phyloP scores from a whole-genome alignment of 2,329 filamentous ascomycete genomes.

The Tolypocladium endophyticum region DNA sequence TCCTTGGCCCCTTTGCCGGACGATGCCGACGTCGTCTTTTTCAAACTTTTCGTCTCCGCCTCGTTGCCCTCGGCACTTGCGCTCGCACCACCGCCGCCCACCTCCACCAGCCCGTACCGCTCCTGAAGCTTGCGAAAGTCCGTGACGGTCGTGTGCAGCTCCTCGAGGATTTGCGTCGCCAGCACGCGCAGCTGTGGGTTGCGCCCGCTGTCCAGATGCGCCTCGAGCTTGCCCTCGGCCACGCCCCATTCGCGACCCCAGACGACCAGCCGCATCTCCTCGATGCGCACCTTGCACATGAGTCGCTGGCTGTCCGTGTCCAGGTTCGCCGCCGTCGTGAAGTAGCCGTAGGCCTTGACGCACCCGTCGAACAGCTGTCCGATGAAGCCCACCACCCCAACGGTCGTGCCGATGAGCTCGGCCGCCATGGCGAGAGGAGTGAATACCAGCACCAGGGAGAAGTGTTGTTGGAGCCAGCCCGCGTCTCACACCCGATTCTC shows the following conservation, averaged over 20 bases:
- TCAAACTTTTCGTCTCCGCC: slow-evolving; percentile 8
- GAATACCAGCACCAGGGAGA: neutral
- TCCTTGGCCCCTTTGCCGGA: slow-evolving; percentile 11
- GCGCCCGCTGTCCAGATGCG: slow-evolving; percentile 24
- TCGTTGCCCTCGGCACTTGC: slow-evolving; percentile 1
- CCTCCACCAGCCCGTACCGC: slow-evolving; percentile 29
- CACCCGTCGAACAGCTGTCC: slow-evolving; percentile 37
- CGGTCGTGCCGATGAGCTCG: slow-evolving; percentile 29
- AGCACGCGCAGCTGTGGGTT: slow-evolving; percentile 26
- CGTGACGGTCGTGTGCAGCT: slow-evolving; percentile 32
- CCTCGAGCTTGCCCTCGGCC: slow-evolving; percentile 31
- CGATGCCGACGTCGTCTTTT: slow-evolving; percentile 9
- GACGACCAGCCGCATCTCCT: slow-evolving; percentile 36
- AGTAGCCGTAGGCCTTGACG: slow-evolving; percentile 33
- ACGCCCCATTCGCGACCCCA: slow-evolving; percentile 39
- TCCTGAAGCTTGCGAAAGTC: slow-evolving; percentile 31
- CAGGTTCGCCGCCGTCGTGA: slow-evolving; percentile 29
- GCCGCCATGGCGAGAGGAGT: slow-evolving; percentile 15
- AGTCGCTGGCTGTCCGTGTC: slow-evolving; percentile 31
- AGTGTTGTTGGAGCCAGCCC: neutral
- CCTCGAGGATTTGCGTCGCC: slow-evolving; percentile 29
- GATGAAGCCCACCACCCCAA: slow-evolving; percentile 32
- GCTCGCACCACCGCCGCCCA: slow-evolving; percentile 3
- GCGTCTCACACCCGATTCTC: neutral
- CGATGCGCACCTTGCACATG: slow-evolving; percentile 36